A percentile compares a stretch with the other conserved stretches of the same genome.
These are phyloP conservation scores for Penicillium canariense DNA, from an alignment of 495 filamentous ascomycete genomes.

Conservation along the genomic window DNA sequence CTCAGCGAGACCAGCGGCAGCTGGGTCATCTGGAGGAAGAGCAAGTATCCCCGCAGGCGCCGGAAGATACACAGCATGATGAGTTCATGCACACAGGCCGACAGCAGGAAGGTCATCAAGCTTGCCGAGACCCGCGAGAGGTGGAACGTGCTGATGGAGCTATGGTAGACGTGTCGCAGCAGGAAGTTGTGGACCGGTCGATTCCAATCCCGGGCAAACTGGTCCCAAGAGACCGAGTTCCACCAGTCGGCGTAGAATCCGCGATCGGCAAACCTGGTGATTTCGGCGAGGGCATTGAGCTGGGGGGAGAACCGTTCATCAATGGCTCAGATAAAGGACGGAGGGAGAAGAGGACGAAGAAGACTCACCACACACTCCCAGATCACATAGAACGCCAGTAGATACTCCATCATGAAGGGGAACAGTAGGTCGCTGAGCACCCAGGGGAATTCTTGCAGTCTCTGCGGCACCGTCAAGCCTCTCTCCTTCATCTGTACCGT, in stretches of 20 bases:
- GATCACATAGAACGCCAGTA: conserved; percentile 63
- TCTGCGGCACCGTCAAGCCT: conserved; percentile 54
- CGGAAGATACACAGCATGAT: conserved; percentile 77
- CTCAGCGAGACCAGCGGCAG: conserved; percentile 59
- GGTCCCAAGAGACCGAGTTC: conserved; percentile 49
- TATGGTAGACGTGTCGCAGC: conserved; percentile 72
- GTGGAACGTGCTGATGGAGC: conserved; percentile 65
- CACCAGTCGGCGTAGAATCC: conserved; percentile 76
- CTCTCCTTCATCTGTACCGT: conserved; percentile 62
- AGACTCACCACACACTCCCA: conserved; percentile 65
- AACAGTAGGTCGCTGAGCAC: conserved; percentile 68
- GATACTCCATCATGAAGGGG: conserved; percentile 72
- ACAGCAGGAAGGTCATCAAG: conserved; percentile 69
- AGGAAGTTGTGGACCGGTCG: conserved; percentile 69
- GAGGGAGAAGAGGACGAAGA: background rate
- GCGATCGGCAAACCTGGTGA: conserved; percentile 73
- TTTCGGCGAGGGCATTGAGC: conserved; percentile 70
- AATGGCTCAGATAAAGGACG: background rate
- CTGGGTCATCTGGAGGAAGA: conserved; percentile 61
- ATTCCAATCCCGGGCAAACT: conserved; percentile 77
- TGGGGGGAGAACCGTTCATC: background rate
- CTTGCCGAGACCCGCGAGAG: conserved; percentile 68
- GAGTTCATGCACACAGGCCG: conserved; percentile 69
- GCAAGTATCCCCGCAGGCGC: conserved; percentile 70
- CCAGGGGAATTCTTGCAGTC: conserved; percentile 66